Evolutionary conservation across 148 eudicot species (phyloP), one percentile per base, ranked within the genome.

Genomic region (Limonium bicolor): DNA sequence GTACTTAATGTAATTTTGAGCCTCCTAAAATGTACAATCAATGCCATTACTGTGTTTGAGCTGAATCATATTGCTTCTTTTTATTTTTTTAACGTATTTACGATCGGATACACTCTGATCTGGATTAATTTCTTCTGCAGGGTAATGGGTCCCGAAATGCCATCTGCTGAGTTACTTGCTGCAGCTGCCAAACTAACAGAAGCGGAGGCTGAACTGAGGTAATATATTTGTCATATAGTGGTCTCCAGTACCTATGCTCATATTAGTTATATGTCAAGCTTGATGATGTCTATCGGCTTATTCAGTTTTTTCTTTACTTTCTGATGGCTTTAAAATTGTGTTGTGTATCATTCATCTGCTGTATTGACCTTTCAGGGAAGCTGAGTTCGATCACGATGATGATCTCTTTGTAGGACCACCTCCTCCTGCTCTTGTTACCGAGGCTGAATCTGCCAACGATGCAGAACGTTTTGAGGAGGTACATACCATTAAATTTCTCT

Each of bases 381-480:
- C 80, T 42, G 94, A 77, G 57, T 41, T 80, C 63, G 83, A 60
- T 34, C 71, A 66, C 22, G 92, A 77, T 44, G 43, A 48, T 64
- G 86, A 36, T 50, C 29, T 55, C 14, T 79, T 90, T 54, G 69
- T 90, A 21, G 97, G 97, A 33, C 97, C 97, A 53, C 73, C 97
- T 34, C 97, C 95, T 50, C 93, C 97, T 64, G 93, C 95, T 60
- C 46, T 84, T 53, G 95, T 90, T 52, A 60, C 58, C 25, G 97
- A 90, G 62, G 97, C 62, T 63, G 86, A 61, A 52, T 80, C 97
- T 18, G 58, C 92, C 34, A 90, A 90, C 65, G 97, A 90, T 54
- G 95, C 95, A 2, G 95, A 90, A 62, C 95, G 95, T 23, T 90
- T 90, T 71, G 97, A 90, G 67, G 97, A 84, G 93, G 96, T 86